Evolutionary conservation across 305 asterid species (phyloP).

Genomic region (Fraxinus angustifolia): DNA sequence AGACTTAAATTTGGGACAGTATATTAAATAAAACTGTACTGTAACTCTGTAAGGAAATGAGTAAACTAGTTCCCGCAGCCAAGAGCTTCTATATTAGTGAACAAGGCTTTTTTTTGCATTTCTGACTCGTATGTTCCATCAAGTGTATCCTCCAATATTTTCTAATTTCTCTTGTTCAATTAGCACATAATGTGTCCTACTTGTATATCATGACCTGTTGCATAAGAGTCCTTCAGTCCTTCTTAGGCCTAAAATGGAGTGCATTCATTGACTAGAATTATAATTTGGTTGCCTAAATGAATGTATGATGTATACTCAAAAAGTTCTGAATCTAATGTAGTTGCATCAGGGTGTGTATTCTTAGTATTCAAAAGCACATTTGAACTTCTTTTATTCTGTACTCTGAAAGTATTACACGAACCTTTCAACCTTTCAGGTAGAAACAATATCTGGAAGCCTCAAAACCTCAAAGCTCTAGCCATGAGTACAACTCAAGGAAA

Average conservation of each 20-base stretch:
- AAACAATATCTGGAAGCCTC: conserved; percentile 46
- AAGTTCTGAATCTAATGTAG: background rate
- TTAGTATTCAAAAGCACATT: conserved; percentile 1
- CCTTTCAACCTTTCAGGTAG: conserved; percentile 43
- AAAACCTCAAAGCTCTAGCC: conserved; percentile 42
- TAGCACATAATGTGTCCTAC: background rate
- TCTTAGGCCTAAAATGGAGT: background rate
- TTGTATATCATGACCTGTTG: background rate
- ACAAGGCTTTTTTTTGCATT: background rate
- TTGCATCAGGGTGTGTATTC: background rate
- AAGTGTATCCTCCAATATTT: background rate
- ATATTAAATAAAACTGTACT: background rate
- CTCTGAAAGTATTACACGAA: conserved; percentile 13
- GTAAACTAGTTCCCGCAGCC: background rate
- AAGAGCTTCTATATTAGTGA: background rate
- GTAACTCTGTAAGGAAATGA: background rate
- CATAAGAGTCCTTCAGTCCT: background rate
- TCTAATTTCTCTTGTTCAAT: background rate
- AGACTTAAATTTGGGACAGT: background rate
- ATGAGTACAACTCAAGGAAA: conserved; percentile 61
- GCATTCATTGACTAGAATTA: background rate
- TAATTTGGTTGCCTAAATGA: background rate
- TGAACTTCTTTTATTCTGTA: conserved; percentile 9
- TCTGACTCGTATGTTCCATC: background rate
- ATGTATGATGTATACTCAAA: background rate